Base-by-base conservation (phyloP, 2,329 filamentous ascomycete species). In the Coniochaeta ligniaria region DNA sequence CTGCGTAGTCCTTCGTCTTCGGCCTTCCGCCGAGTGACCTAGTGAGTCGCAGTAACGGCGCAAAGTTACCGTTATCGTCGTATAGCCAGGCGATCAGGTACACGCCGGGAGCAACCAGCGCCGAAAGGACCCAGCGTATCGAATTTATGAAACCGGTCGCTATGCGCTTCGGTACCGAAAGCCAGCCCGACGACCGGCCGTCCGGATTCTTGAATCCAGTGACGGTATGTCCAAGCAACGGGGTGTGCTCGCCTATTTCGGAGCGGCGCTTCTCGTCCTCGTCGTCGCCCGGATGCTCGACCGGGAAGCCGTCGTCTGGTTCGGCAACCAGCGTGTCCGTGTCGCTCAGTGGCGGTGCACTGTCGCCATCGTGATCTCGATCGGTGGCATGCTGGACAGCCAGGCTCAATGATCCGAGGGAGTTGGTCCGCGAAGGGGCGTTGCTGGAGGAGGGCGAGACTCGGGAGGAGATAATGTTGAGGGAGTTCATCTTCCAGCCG, bases 381-480 rank as follows among this genome's bases (percentile, higher is more conserved):
- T 76, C 75, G 61, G 78, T 72, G 61, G 76, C 71, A 20, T 35
- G 31, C 31, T 38, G 22, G 64, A 80, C 73, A 57, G 77, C 76
- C 56, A 82, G 70, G 63, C 78, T 76, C 63, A 85, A 73, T 63
- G 80, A 81, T 67, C 78, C 78, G 68, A 86, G 76, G 31, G 85
- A 87, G 72, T 86, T 87, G 63, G 83, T 83, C 72, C 84, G 81
- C 61, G 84, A 81, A 60, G 83, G 80, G 52, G 74, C 72, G 36
- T 83, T 80, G 67, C 79, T 85, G 62, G 83, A 76, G 60, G 84
- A 74, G 66, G 85, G 83, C 68, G 85, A 86, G 73, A 93, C 90
- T 78, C 90, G 88, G 74, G 91, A 87, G 71, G 92, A 95, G 74
- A 97, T 86, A 75, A 96, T 91, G 79, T 95, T 96, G 80, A 96